Conservation (phyloP, 148 eudicot species). For the Beta vulgaris region DNA sequence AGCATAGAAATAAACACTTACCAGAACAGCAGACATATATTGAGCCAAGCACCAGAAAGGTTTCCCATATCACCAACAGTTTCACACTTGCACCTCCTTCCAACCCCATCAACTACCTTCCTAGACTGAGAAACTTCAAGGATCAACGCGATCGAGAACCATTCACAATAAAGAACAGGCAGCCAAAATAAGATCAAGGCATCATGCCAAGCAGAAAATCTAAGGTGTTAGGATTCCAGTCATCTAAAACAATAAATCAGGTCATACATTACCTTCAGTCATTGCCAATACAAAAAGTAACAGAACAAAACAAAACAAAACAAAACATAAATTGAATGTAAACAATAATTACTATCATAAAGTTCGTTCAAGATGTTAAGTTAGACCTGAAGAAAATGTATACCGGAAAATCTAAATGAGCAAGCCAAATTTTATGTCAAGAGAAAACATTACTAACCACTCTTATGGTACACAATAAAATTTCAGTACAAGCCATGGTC, state of each 20-base stretch:
- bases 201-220: background rate
- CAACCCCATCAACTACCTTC: background rate
- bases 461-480: background rate
- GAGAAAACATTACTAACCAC: background rate
- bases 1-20: background rate
- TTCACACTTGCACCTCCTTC: background rate
- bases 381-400: background rate
- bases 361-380: background rate
- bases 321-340: background rate
- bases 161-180: background rate
- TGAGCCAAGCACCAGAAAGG: background rate
- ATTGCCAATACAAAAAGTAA: background rate
- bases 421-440: background rate
- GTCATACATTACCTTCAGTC: background rate
- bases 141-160: background rate
- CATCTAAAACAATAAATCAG: too few relatives aligned
- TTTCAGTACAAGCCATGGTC: background rate
- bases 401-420: background rate
- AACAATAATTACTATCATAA: background rate
- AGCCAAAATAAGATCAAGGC: background rate
- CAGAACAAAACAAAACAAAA: background rate
- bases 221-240: too few relatives aligned
- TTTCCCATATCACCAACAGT: background rate
- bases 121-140: background rate
- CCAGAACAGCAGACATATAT: background rate